Evolutionary conservation across 2,329 filamentous ascomycete species (phyloP).

Genomic region (Fusarium concolor): DNA sequence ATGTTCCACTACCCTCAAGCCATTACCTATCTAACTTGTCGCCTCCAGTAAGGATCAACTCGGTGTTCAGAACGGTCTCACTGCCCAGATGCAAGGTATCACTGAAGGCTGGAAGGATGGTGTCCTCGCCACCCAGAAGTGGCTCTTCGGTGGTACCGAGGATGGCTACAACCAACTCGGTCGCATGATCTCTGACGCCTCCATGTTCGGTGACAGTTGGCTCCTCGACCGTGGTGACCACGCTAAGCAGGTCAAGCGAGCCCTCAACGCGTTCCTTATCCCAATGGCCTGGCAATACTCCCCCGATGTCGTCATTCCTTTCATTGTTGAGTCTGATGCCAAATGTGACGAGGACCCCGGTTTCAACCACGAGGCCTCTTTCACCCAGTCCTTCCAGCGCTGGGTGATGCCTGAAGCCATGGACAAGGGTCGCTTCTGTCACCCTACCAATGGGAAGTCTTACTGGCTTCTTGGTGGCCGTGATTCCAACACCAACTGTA

Average conservation of each 20-base stretch:
- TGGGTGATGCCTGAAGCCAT: not conserved
- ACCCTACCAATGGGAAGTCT: not conserved
- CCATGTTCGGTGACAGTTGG: constrained; percentile 28
- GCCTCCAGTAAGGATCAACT: constrained; percentile 17
- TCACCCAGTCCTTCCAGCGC: not conserved
- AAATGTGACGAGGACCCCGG: constrained; percentile 23
- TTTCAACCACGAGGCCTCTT: constrained; percentile 14
- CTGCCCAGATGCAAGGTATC: constrained; percentile 22
- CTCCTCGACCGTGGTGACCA: constrained; percentile 19
- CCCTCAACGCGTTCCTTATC: constrained; percentile 25
- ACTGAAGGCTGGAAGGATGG: constrained; percentile 25
- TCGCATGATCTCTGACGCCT: constrained; percentile 18
- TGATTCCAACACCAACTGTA: not conserved
- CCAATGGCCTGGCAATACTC: constrained; percentile 30
- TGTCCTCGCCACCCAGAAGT: constrained; percentile 17
- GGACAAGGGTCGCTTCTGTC: constrained; percentile 12
- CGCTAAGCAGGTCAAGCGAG: constrained; percentile 18
- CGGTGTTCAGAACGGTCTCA: constrained; percentile 24
- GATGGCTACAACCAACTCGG: constrained; percentile 18
- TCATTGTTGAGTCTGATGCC: constrained; percentile 19
- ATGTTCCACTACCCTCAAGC: not conserved
- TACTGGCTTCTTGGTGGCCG: constrained; percentile 20
- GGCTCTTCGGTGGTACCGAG: constrained; percentile 20
- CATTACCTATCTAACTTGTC: not conserved
- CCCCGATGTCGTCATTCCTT: constrained; percentile 16